These are phyloP conservation scores for Xylariaceae sp. DNA, from an alignment of 2,329 filamentous ascomycete genomes.

Conservation along the genomic window DNA sequence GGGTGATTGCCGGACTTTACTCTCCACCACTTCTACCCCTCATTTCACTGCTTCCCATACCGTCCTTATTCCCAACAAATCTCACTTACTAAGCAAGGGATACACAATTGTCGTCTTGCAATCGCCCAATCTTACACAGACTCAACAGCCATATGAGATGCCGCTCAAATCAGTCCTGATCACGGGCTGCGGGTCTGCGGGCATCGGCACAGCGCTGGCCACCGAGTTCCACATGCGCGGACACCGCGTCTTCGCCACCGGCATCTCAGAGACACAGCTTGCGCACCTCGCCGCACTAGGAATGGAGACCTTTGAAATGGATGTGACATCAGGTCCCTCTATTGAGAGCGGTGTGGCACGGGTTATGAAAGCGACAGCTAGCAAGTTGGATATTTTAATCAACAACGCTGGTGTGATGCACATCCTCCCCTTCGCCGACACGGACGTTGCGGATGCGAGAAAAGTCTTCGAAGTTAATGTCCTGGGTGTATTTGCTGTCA, in stretches of 20 bases:
- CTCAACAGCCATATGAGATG: no score
- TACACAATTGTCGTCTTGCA: no score
- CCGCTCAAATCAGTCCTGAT: conserved; percentile 38
- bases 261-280: conserved; percentile 31
- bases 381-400: conserved; percentile 36
- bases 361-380: conserved; percentile 27
- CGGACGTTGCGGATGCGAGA: conserved; percentile 29
- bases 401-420: conserved; percentile 37
- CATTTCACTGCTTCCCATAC: no score
- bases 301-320: conserved; percentile 34
- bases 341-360: conserved; percentile 26
- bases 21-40: no score
- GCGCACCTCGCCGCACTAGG: conserved; percentile 26
- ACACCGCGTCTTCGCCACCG: conserved; percentile 42
- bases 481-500: conserved; percentile 40
- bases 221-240: conserved; percentile 40
- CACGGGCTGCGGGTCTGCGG: conserved; percentile 37
- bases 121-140: no score
- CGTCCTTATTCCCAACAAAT: no score
- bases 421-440: conserved; percentile 36
- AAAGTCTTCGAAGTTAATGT: conserved; percentile 40
- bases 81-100: no score
- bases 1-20: no score
- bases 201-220: conserved; percentile 38
- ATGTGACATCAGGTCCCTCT: conserved; percentile 36